A percentile compares a stretch with the other conserved stretches of the same genome.
Evolutionary conservation across 192 early-diverging fungal species (phyloP).

Genomic region (Rhizophagus sp.): DNA sequence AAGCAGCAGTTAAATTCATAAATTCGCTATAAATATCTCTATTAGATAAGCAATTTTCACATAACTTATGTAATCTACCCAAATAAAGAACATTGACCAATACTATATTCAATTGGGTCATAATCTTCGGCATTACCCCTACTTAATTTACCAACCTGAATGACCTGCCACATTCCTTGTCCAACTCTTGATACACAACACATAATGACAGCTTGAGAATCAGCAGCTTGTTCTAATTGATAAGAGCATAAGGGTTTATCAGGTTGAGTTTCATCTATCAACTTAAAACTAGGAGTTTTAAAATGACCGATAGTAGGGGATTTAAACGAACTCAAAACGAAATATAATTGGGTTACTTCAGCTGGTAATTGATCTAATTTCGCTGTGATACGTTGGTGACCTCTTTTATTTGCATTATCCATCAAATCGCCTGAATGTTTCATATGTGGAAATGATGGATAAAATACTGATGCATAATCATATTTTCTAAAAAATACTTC

Average conservation of each 20-base stretch:
- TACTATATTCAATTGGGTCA: slow-evolving; percentile 23
- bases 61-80: not conserved
- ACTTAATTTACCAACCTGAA: slow-evolving; percentile 13
- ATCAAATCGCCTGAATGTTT: slow-evolving; percentile 34
- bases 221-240: slow-evolving; percentile 11
- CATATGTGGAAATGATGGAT: slow-evolving; percentile 29
- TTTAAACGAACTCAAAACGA: slow-evolving; percentile 29
- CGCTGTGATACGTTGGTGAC: slow-evolving; percentile 26
- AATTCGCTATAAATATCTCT: too few relatives aligned
- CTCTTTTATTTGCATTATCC: slow-evolving; percentile 21
- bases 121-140: slow-evolving; percentile 32
- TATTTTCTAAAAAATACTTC: slow-evolving; percentile 15
- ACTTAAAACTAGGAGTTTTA: slow-evolving; percentile 22
- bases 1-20: too few relatives aligned
- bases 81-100: not conserved
- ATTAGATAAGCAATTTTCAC: too few relatives aligned
- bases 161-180: slow-evolving; percentile 32
- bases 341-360: slow-evolving; percentile 30
- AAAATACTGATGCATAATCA: slow-evolving; percentile 29
- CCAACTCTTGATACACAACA: slow-evolving; percentile 26
- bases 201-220: slow-evolving; percentile 32
- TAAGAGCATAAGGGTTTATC: slow-evolving; percentile 24
- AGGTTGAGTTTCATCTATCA: slow-evolving; percentile 26
- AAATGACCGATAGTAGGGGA: slow-evolving; percentile 30
- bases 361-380: slow-evolving; percentile 28